Conservation (phyloP, 129 eudicot genomes). For the Gnaphalium uliginosum region DNA sequence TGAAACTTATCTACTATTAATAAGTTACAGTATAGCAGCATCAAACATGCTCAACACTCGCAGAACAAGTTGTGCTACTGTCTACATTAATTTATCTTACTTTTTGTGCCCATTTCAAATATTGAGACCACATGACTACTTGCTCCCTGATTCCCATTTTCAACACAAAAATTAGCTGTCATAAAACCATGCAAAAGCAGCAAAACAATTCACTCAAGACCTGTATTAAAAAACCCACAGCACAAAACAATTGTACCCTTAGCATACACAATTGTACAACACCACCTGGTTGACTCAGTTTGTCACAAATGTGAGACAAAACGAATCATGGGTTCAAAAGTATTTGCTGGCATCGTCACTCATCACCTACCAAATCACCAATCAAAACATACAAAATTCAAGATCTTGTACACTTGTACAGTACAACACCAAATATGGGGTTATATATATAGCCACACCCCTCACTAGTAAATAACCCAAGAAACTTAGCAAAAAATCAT, state of each 20-base stretch:
- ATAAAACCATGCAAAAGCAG: constrained; percentile 30
- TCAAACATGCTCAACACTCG: constrained; percentile 15
- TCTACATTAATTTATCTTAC: background rate
- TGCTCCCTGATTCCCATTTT: constrained; percentile 27
- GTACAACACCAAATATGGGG: constrained; percentile 14
- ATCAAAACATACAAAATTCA: constrained; percentile 18
- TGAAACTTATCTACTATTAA: too few species aligned
- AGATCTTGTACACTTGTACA: constrained; percentile 25
- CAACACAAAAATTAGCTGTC: background rate
- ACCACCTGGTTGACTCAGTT: constrained; percentile 28
- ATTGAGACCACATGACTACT: constrained; percentile 18
- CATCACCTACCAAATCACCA: constrained; percentile 31
- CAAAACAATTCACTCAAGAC: constrained; percentile 28
- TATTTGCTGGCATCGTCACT: constrained; percentile 42
- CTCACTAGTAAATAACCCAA: too few species aligned
- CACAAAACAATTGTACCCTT: constrained; percentile 17
- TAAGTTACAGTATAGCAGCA: too few species aligned
- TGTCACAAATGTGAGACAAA: constrained; percentile 31
- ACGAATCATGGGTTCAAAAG: constrained; percentile 32
- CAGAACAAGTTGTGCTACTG: constrained; percentile 24
- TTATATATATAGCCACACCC: constrained; percentile 29
- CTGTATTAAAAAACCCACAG: constrained; percentile 15
- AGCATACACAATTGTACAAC: constrained; percentile 19
- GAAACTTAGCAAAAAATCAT: constrained; percentile 19
- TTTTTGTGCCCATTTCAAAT: background rate